Conservation (phyloP, 106 monocot genomes). For the Platanthera guangdongensis region DNA sequence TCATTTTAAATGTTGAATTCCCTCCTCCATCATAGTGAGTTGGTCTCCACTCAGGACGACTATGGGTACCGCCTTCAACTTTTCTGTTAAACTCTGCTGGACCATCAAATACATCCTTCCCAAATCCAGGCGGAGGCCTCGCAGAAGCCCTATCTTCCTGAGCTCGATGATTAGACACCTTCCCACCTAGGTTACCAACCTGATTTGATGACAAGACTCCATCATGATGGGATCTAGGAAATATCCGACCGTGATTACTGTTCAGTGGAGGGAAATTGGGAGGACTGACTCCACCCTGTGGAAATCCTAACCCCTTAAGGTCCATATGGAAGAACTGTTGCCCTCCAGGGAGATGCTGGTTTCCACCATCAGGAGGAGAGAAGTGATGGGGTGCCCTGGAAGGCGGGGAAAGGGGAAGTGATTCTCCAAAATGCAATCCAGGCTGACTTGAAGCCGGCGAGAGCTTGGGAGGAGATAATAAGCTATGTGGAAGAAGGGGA, state of each 20-base stretch:
- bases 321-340: conserved; percentile 3
- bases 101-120: not conserved
- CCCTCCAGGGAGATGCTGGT: not conserved
- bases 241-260: not conserved
- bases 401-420: not conserved
- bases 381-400: not conserved
- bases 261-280: not conserved
- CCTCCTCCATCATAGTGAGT: not conserved
- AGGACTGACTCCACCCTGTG: not conserved
- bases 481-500: conserved; percentile 2
- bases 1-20: not conserved
- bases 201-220: conserved; percentile 2
- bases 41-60: not conserved
- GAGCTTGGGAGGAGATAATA: not conserved
- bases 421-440: not conserved
- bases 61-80: not conserved
- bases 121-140: conserved; percentile 8
- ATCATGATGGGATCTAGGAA: not conserved
- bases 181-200: not conserved
- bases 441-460: not conserved
- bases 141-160: not conserved
- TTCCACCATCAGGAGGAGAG: not conserved
- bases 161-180: not conserved
- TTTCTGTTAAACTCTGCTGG: not conserved
- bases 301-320: not conserved